Conservation (phyloP, 495 filamentous ascomycete species). For the Xylaria grammica region DNA sequence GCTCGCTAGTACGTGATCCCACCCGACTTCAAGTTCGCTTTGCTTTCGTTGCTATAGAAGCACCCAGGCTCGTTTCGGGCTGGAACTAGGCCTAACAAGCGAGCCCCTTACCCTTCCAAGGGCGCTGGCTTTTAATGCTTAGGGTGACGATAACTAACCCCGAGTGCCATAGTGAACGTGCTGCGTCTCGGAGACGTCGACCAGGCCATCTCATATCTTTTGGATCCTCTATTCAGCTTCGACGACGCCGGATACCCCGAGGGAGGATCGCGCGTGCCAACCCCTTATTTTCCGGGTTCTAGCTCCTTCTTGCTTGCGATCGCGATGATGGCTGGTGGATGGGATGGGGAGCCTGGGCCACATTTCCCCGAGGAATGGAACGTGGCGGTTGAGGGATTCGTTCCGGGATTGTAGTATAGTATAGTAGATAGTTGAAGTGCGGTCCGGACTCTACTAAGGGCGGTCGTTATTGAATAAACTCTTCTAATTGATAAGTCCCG, state of each 20-base stretch:
- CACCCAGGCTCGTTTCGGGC: too few species aligned
- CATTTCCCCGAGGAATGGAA: slow-evolving; percentile 53
- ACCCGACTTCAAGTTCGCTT: not conserved
- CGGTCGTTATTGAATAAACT: not conserved
- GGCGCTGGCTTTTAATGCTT: not conserved
- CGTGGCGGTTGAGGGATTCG: slow-evolving; percentile 54
- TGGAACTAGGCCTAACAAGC: too few species aligned
- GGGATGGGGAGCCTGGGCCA: slow-evolving; percentile 51
- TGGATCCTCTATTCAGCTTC: slow-evolving; percentile 53
- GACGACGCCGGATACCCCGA: slow-evolving; percentile 59
- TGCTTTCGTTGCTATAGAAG: not conserved
- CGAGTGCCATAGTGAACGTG: slow-evolving; percentile 42
- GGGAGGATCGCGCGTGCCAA: slow-evolving; percentile 57
- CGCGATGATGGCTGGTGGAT: slow-evolving; percentile 62
- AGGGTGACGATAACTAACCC: not conserved
- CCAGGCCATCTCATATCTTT: slow-evolving; percentile 53
- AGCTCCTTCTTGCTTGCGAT: slow-evolving; percentile 54
- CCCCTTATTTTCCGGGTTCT: slow-evolving; percentile 60
- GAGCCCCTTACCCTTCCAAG: not conserved
- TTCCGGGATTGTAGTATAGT: slow-evolving; percentile 33
- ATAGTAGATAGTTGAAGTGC: not conserved
- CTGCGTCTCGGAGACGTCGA: slow-evolving; percentile 51
- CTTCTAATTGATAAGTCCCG: not conserved
- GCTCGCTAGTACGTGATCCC: slow-evolving; percentile 46
- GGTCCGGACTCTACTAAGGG: not conserved